A percentile compares a stretch with the other conserved stretches of the same genome.
Conservation (phyloP, 768 basidiomycete genomes). For the Tylopilus subfusipes region DNA sequence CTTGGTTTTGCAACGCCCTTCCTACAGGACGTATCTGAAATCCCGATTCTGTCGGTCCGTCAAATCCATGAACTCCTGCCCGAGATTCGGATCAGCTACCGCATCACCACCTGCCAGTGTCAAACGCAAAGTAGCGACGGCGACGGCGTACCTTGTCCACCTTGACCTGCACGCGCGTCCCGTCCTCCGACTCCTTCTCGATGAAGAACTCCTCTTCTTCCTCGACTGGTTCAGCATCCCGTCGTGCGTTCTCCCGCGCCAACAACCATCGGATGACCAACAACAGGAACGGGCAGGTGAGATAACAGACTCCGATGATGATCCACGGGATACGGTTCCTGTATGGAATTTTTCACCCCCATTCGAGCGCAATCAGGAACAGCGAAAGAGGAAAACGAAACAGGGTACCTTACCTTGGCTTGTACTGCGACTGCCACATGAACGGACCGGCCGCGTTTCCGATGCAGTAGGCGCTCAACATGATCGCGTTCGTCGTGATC, state of each 20-base stretch:
- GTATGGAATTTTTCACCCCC: background rate
- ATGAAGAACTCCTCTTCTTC: conserved; percentile 63
- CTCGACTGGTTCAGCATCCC: conserved; percentile 57
- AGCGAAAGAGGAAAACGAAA: background rate
- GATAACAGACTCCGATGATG: conserved; percentile 66
- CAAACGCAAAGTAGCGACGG: no score
- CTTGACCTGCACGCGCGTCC: conserved; percentile 49
- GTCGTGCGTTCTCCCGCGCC: conserved; percentile 55
- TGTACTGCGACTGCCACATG: conserved; percentile 71
- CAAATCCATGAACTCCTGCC: conserved; percentile 66
- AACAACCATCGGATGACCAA: conserved; percentile 53
- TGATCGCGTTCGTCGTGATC: conserved; percentile 55
- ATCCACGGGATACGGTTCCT: conserved; percentile 78
- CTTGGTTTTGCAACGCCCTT: conserved; percentile 2
- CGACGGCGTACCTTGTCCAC: conserved; percentile 55
- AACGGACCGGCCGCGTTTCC: conserved; percentile 70
- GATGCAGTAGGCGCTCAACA: conserved; percentile 67
- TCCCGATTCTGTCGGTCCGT: conserved; percentile 71
- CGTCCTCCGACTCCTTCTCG: conserved; percentile 48
- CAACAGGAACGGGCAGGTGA: conserved; percentile 45
- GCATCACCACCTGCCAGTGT: no score
- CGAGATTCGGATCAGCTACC: background rate
- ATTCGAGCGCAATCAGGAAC: background rate
- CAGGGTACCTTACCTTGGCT: conserved; percentile 47
- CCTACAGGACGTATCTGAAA: conserved; percentile 65